phyloP scores from a whole-genome alignment of 2,329 filamentous ascomycete genomes.

The Harringtonia lauricola region DNA sequence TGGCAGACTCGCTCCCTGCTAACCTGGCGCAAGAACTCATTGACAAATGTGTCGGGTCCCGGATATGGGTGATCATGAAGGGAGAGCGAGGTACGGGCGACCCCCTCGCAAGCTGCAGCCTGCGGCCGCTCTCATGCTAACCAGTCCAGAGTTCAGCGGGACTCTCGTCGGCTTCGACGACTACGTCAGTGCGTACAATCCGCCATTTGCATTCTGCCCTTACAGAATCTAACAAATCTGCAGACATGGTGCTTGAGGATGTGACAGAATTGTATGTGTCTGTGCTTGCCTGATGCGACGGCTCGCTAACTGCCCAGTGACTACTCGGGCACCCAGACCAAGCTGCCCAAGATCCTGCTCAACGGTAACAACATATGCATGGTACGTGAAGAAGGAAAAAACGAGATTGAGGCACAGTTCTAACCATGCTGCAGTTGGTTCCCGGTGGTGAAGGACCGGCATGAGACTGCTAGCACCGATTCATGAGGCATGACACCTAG shows the following conservation, averaged over 20 bases:
- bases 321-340: slow-evolving; percentile 77
- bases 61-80: slow-evolving; percentile 99
- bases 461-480: too few species aligned
- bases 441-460: slow-evolving; percentile 64
- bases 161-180: slow-evolving; percentile 94
- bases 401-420: too few species aligned
- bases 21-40: slow-evolving; percentile 62
- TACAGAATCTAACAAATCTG: slow-evolving; percentile 13
- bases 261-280: slow-evolving; percentile 81
- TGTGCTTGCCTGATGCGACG: background rate
- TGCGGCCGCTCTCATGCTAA: background rate
- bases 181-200: slow-evolving; percentile 82
- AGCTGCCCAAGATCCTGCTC: slow-evolving; percentile 85
- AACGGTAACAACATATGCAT: slow-evolving; percentile 99
- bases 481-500: too few species aligned
- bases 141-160: slow-evolving; percentile 72
- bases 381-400: slow-evolving; percentile 43
- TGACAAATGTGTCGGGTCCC: slow-evolving; percentile 95
- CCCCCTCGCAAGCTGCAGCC: background rate
- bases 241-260: slow-evolving; percentile 97
- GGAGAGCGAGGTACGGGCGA: slow-evolving; percentile 73
- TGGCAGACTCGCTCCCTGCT: background rate
- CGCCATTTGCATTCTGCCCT: background rate
- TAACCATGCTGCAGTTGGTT: slow-evolving; percentile 45
- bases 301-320: slow-evolving; percentile 46